Evolutionary conservation across 805 yeast species (phyloP).

Genomic region (Ogataea allantospora): DNA sequence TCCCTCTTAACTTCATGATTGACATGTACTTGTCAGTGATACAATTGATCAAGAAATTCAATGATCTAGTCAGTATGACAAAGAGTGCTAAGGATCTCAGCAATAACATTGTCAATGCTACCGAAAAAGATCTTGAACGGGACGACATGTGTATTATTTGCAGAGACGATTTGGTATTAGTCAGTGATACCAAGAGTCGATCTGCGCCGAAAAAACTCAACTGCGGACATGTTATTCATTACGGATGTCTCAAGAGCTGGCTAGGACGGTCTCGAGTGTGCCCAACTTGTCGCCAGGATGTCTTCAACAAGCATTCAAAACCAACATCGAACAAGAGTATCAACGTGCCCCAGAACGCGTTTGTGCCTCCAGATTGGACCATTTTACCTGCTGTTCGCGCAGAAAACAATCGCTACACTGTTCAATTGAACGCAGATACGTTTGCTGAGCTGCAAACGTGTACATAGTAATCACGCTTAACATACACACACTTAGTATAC

Average conservation of each 20-base stretch:
- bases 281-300: constrained; percentile 83
- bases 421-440: constrained; percentile 15
- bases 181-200: constrained; percentile 35
- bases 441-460: constrained; percentile 12
- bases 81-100: constrained; percentile 61
- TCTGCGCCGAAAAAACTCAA: constrained; percentile 68
- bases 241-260: constrained; percentile 92
- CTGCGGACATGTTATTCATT: constrained; percentile 87
- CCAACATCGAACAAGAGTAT: neutral
- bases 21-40: constrained; percentile 31
- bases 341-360: constrained; percentile 20
- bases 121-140: constrained; percentile 55
- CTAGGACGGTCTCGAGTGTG: constrained; percentile 88
- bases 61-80: constrained; percentile 39
- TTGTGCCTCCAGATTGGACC: constrained; percentile 35
- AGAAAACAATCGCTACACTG: constrained; percentile 13
- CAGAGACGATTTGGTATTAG: constrained; percentile 71
- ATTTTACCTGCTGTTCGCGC: constrained; percentile 22
- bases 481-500: constrained; percentile 19
- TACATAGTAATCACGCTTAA: constrained; percentile 11
- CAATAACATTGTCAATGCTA: constrained; percentile 59
- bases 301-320: constrained; percentile 37
- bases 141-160: constrained; percentile 83
- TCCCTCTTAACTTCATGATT: constrained; percentile 33
- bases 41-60: constrained; percentile 33